phyloP scores from a whole-genome alignment of 2,329 filamentous ascomycete species.

The Didymella sp. region DNA sequence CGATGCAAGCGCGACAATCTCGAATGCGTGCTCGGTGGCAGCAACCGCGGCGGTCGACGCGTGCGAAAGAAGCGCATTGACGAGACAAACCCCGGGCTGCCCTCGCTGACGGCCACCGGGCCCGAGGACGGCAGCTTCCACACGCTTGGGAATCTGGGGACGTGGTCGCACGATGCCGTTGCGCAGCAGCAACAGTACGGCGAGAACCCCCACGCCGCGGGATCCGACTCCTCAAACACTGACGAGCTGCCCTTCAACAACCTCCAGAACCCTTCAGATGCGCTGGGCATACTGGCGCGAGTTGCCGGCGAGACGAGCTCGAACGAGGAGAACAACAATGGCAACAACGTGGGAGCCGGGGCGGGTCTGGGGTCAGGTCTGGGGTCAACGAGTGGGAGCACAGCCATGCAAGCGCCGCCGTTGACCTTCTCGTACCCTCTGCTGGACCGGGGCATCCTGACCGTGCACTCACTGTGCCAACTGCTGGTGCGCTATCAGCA shows the following conservation, averaged over 20 bases:
- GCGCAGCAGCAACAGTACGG: constrained; percentile 25
- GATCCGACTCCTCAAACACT: constrained; percentile 42
- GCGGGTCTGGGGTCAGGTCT: constrained; percentile 9
- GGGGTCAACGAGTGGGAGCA: constrained; percentile 23
- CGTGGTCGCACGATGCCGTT: constrained; percentile 40
- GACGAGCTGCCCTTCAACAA: constrained; percentile 51
- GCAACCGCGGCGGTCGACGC: constrained; percentile 65
- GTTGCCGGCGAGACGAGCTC: constrained; percentile 52
- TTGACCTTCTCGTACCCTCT: constrained; percentile 54
- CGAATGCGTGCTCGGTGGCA: constrained; percentile 65
- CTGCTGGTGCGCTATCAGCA: constrained; percentile 66
- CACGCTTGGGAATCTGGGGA: constrained; percentile 47
- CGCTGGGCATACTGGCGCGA: constrained; percentile 56
- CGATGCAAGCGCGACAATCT: constrained; percentile 64
- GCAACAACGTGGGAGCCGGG: not conserved
- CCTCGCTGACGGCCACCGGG: constrained; percentile 32
- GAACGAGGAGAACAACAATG: constrained; percentile 33
- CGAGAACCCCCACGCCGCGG: constrained; percentile 34
- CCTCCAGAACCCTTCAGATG: constrained; percentile 58
- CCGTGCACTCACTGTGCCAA: constrained; percentile 58
- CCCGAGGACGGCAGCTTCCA: constrained; percentile 49
- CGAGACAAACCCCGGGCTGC: constrained; percentile 25
- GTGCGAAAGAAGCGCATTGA: constrained; percentile 59
- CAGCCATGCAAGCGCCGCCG: constrained; percentile 26
- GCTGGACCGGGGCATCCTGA: constrained; percentile 52